phyloP scores from a whole-genome alignment of 495 filamentous ascomycete species.

The Lophiostoma macrostomum region DNA sequence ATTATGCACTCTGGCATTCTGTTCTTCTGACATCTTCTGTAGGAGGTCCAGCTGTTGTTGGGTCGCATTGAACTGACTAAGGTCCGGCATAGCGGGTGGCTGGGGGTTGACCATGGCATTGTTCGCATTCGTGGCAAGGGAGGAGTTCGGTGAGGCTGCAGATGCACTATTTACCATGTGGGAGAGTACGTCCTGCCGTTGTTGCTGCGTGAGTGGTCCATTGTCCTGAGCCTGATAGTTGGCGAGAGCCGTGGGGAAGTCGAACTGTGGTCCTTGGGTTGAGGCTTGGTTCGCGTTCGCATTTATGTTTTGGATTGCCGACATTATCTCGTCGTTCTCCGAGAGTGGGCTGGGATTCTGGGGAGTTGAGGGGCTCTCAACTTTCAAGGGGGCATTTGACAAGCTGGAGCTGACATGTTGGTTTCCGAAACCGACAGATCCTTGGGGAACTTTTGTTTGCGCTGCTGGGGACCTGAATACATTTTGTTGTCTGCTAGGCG shows the following conservation, averaged over 20 bases:
- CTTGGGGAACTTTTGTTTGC: neutral
- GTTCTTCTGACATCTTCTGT: constrained; percentile 68
- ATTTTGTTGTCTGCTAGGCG: constrained; percentile 13
- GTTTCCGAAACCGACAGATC: neutral
- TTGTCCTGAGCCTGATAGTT: constrained; percentile 63
- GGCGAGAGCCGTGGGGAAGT: constrained; percentile 73
- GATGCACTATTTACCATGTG: constrained; percentile 63
- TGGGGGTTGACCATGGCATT: constrained; percentile 60
- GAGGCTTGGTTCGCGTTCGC: constrained; percentile 40
- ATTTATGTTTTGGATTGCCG: constrained; percentile 51
- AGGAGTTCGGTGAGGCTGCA: constrained; percentile 23
- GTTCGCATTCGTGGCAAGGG: constrained; percentile 38
- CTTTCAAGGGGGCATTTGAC: constrained; percentile 26
- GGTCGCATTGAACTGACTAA: constrained; percentile 52
- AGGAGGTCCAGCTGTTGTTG: constrained; percentile 71
- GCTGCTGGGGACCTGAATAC: constrained; percentile 18
- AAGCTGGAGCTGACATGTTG: constrained; percentile 1
- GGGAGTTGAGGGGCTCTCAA: constrained; percentile 30
- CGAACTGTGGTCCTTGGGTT: constrained; percentile 50
- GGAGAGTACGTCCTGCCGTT: constrained; percentile 75
- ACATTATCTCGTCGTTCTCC: constrained; percentile 73
- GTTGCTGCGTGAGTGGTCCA: constrained; percentile 68
- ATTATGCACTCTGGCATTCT: constrained; percentile 66
- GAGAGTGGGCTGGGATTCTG: constrained; percentile 28
- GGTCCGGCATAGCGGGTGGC: constrained; percentile 58